A percentile compares a stretch with the other conserved stretches of the same genome.
phyloP scores from a whole-genome alignment of 768 basidiomycete genomes.

The Boletus rubroflammeus region DNA sequence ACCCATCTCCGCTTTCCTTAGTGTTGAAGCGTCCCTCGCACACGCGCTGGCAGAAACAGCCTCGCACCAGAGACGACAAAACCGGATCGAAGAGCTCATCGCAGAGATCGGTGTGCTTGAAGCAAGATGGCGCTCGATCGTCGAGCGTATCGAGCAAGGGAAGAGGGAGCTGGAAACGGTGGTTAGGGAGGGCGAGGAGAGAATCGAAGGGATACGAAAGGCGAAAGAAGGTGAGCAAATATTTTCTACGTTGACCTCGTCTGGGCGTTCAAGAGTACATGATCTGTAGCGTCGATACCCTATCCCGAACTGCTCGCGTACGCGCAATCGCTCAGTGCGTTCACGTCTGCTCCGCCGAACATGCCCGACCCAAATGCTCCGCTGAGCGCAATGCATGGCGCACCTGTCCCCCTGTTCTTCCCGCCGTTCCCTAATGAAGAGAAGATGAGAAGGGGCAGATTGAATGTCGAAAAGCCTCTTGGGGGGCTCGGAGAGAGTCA shows the following conservation, averaged over 20 bases:
- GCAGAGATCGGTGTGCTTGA: constrained; percentile 69
- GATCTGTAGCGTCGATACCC: constrained; percentile 61
- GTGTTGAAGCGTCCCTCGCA: constrained; percentile 63
- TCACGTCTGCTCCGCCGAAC: constrained; percentile 86
- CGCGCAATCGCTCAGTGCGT: constrained; percentile 79
- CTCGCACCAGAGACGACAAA: constrained; percentile 71
- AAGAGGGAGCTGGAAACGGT: constrained; percentile 66
- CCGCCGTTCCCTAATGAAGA: constrained; percentile 91
- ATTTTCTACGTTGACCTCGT: not conserved
- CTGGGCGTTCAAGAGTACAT: not conserved
- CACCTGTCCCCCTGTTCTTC: constrained; percentile 77
- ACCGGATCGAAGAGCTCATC: constrained; percentile 68
- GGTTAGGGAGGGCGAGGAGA: constrained; percentile 72
- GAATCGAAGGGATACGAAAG: constrained; percentile 63
- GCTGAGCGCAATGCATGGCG: constrained; percentile 44
- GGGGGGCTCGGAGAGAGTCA: constrained; percentile 79
- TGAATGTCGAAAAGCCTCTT: constrained; percentile 78
- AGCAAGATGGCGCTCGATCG: constrained; percentile 63
- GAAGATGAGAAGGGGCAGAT: constrained; percentile 79
- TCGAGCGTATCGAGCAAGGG: constrained; percentile 58
- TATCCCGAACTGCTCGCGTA: constrained; percentile 82
- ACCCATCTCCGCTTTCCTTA: constrained; percentile 52
- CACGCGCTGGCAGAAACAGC: constrained; percentile 61
- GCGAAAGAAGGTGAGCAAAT: constrained; percentile 60
- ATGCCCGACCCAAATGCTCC: constrained; percentile 72